Conservation (phyloP, 2,329 filamentous ascomycete species). For the Colletotrichum theobromicola region DNA sequence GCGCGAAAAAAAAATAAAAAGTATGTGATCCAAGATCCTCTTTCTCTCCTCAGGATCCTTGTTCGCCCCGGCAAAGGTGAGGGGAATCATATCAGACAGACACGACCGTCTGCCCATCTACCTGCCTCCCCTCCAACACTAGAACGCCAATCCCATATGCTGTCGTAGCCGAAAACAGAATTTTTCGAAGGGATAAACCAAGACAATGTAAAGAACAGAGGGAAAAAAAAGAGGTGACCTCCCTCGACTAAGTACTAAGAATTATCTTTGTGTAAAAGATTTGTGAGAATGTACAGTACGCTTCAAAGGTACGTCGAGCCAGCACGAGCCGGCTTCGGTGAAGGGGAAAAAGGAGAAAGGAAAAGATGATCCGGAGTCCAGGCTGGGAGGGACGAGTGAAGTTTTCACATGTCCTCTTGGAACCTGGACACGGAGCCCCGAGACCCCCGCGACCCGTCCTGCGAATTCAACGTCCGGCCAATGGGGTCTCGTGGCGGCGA, state of each 20-base stretch:
- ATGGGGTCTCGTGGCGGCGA: slow-evolving; percentile 38
- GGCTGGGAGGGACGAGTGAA: background rate
- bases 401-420: slow-evolving; percentile 39
- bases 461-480: slow-evolving; percentile 39
- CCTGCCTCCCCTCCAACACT: background rate
- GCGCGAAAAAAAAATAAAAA: background rate
- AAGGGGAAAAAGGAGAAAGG: background rate
- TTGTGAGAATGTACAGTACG: slow-evolving; percentile 19
- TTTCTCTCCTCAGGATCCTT: background rate
- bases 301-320: slow-evolving; percentile 2
- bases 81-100: background rate
- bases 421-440: slow-evolving; percentile 43
- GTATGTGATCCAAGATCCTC: background rate
- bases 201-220: background rate
- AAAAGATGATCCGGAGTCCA: background rate
- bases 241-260: slow-evolving; percentile 8
- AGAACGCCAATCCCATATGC: slow-evolving; percentile 20
- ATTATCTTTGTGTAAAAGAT: slow-evolving; percentile 15
- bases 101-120: background rate
- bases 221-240: background rate
- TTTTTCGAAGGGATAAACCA: background rate
- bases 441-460: slow-evolving; percentile 34
- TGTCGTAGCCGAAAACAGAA: background rate
- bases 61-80: background rate
- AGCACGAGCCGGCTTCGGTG: background rate